Conservation (phyloP, 1,284 basidiomycete genomes). For the Marasmius oreades region DNA sequence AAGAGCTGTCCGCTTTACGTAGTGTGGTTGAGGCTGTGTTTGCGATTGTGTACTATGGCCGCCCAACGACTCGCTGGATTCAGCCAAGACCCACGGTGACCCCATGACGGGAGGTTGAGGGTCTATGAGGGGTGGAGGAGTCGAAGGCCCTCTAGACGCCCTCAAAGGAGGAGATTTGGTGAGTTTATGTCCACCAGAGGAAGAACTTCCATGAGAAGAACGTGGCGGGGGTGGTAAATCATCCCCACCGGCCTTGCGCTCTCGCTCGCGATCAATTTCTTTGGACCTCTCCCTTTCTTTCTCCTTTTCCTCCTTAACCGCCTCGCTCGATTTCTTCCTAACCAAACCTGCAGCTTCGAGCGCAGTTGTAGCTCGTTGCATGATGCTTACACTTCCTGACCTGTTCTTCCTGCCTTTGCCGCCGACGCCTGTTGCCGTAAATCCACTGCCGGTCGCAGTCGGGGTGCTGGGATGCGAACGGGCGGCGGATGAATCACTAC, state of each 20-base stretch:
- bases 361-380: conserved; percentile 90
- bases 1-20: conserved; percentile 24
- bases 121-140: conserved; percentile 42
- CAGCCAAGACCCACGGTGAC: conserved; percentile 72
- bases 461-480: conserved; percentile 67
- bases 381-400: conserved; percentile 86
- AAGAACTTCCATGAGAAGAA: conserved; percentile 56
- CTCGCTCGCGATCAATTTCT: conserved; percentile 34
- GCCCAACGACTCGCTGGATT: conserved; percentile 32
- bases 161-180: conserved; percentile 67
- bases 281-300: conserved; percentile 35
- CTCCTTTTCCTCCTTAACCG: conserved; percentile 57
- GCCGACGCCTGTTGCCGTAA: conserved; percentile 23
- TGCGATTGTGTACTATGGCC: background rate
- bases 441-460: conserved; percentile 32
- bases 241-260: conserved; percentile 44
- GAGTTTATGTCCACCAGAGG: conserved; percentile 41
- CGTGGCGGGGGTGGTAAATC: conserved; percentile 29
- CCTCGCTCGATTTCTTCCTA: conserved; percentile 76
- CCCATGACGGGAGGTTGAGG: conserved; percentile 39
- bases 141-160: conserved; percentile 52
- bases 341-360: conserved; percentile 78
- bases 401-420: conserved; percentile 62
- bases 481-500: conserved; percentile 34
- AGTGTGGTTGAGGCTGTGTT: background rate